Conservation (phyloP, 2,329 filamentous ascomycete species). For the Colletotrichum brevisporum region DNA sequence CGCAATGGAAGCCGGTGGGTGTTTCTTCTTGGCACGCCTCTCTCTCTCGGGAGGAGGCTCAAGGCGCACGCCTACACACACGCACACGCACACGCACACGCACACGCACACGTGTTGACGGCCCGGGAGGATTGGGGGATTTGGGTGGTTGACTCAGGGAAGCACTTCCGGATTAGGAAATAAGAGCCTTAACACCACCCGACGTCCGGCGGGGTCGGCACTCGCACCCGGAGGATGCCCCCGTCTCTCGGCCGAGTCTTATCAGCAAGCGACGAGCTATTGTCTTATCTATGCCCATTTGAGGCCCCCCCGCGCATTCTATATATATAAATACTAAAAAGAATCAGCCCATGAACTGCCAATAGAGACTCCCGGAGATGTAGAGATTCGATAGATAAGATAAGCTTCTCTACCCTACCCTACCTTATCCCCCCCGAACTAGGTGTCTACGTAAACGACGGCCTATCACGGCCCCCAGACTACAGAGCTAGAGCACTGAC, state of each 20-base stretch:
- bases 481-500: neutral
- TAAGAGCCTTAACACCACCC: constrained; percentile 12
- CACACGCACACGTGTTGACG: neutral
- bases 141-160: neutral
- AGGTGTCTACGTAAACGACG: neutral
- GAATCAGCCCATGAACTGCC: neutral
- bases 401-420: neutral
- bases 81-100: neutral
- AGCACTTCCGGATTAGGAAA: constrained; percentile 17
- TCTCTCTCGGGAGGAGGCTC: no score
- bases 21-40: neutral
- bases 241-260: constrained; percentile 14
- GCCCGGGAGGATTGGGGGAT: no score
- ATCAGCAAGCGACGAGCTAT: neutral
- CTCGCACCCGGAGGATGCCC: neutral
- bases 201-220: constrained; percentile 5
- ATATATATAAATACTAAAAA: neutral
- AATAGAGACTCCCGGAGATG: neutral
- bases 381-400: constrained; percentile 9
- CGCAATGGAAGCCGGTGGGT: neutral
- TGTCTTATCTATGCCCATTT: neutral
- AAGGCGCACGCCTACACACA: no score
- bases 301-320: neutral
- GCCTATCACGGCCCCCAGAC: neutral
- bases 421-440: no score